phyloP scores from a whole-genome alignment of 139 green algal genomes.

The Medakamo hakoo region DNA sequence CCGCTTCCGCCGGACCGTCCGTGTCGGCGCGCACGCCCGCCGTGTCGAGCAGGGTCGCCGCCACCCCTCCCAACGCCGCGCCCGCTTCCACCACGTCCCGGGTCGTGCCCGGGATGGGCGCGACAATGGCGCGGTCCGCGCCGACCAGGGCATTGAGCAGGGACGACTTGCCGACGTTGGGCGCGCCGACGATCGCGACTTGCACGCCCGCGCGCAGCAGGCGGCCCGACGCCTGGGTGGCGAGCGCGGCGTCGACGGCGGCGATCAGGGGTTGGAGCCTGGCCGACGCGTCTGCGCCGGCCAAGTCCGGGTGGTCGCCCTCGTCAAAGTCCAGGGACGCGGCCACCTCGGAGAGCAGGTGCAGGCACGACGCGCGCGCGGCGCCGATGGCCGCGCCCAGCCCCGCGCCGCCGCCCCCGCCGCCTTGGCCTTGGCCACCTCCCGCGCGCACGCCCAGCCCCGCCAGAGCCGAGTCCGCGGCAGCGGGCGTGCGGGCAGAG shows the following conservation, averaged over 20 bases:
- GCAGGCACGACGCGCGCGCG: constrained; percentile 40
- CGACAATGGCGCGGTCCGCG: constrained; percentile 84
- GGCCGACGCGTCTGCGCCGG: constrained; percentile 23
- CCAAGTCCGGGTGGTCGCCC: constrained; percentile 69
- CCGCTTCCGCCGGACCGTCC: constrained; percentile 60
- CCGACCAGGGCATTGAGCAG: constrained; percentile 79
- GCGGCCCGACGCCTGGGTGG: constrained; percentile 39
- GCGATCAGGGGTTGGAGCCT: constrained; percentile 24
- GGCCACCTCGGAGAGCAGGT: constrained; percentile 77
- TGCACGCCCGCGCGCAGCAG: constrained; percentile 55
- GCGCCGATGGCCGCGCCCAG: constrained; percentile 37
- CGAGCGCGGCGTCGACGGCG: constrained; percentile 23
- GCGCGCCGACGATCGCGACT: constrained; percentile 78
- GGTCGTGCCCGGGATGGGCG: constrained; percentile 81
- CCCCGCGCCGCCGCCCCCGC: too few species aligned
- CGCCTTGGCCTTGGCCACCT: too few species aligned
- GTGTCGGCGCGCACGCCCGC: constrained; percentile 69
- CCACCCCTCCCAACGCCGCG: constrained; percentile 61
- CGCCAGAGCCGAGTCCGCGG: constrained; percentile 77
- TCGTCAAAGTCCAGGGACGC: constrained; percentile 82
- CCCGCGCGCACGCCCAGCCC: too few species aligned
- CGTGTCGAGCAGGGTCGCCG: constrained; percentile 85
- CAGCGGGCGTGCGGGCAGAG: constrained; percentile 50
- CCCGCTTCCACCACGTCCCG: constrained; percentile 85
- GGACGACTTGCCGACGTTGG: constrained; percentile 93